Percentiles rank a stretch among this genome's conserved stretches.
phyloP scores from a whole-genome alignment of 169 alveolate species.

The Plasmodium inui region DNA sequence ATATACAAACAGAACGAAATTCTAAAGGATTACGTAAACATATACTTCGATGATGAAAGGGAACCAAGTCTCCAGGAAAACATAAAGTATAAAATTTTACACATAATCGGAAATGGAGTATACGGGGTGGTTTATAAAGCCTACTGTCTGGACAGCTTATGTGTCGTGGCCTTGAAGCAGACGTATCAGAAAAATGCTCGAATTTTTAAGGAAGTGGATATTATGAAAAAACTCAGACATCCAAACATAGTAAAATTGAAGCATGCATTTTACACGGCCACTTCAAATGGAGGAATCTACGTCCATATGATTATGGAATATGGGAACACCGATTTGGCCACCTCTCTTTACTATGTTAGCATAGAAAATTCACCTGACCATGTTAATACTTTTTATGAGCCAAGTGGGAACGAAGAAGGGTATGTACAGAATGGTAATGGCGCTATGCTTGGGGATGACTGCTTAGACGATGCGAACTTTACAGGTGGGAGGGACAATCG shows the following conservation, averaged over 20 bases:
- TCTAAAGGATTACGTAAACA: slow-evolving; percentile 40
- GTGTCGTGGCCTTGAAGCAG: slow-evolving; percentile 96
- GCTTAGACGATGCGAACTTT: not conserved
- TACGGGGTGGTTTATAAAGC: slow-evolving; percentile 98
- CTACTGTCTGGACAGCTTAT: slow-evolving; percentile 93
- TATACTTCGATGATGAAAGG: slow-evolving; percentile 55
- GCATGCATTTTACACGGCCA: slow-evolving; percentile 90
- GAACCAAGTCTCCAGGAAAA: not conserved
- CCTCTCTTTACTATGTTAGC: slow-evolving; percentile 41
- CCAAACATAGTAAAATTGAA: slow-evolving; percentile 94
- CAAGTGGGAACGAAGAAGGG: not conserved
- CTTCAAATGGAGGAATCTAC: slow-evolving; percentile 39
- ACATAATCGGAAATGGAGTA: slow-evolving; percentile 98
- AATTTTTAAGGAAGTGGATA: slow-evolving; percentile 75
- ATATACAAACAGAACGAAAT: slow-evolving; percentile 49
- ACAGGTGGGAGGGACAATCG: not conserved
- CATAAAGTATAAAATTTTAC: slow-evolving; percentile 85
- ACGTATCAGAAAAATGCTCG: slow-evolving; percentile 89
- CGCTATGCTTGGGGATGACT: not conserved
- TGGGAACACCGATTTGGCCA: slow-evolving; percentile 69
- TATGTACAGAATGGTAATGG: not conserved
- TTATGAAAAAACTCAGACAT: slow-evolving; percentile 94
- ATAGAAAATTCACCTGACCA: slow-evolving; percentile 17
- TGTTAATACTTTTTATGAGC: not conserved
- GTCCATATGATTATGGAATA: slow-evolving; percentile 71